These are phyloP conservation scores for Fennellomyces sp. DNA, from an alignment of 371 early-diverging fungal genomes.

Conservation along the genomic window DNA sequence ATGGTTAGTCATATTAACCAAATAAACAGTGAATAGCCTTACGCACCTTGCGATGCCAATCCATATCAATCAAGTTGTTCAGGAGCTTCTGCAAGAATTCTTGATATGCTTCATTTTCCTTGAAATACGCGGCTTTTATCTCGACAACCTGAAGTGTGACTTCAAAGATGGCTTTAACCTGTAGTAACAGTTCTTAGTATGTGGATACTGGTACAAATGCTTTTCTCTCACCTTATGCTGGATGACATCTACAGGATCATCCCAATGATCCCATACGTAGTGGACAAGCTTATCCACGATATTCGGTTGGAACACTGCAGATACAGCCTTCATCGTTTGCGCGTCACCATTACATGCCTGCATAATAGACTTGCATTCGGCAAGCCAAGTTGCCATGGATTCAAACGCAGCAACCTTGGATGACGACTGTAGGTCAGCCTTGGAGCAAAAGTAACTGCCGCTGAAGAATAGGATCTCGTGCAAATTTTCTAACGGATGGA, in stretches of 20 bases:
- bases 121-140: slow-evolving; percentile 32
- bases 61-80: slow-evolving; percentile 53
- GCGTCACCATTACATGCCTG: background rate
- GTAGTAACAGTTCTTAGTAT: background rate
- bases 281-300: slow-evolving; percentile 60
- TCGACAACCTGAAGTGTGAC: slow-evolving; percentile 57
- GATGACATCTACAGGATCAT: slow-evolving; percentile 80
- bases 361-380: slow-evolving; percentile 47
- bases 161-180: slow-evolving; percentile 69
- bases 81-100: slow-evolving; percentile 40
- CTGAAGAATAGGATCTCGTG: slow-evolving; percentile 52
- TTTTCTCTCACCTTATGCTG: slow-evolving; percentile 70
- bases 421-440: slow-evolving; percentile 58
- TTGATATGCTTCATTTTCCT: slow-evolving; percentile 33
- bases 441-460: slow-evolving; percentile 49
- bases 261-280: slow-evolving; percentile 81
- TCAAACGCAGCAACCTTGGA: slow-evolving; percentile 77
- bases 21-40: slow-evolving; percentile 31
- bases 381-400: slow-evolving; percentile 74
- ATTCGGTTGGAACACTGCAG: slow-evolving; percentile 30
- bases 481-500: slow-evolving; percentile 22
- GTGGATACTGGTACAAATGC: too few relatives aligned
- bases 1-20: slow-evolving; percentile 54
- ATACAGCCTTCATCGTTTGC: slow-evolving; percentile 12
- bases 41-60: slow-evolving; percentile 60